Conservation (phyloP, 768 basidiomycete genomes). For the Macrolepiota albuminosa region DNA sequence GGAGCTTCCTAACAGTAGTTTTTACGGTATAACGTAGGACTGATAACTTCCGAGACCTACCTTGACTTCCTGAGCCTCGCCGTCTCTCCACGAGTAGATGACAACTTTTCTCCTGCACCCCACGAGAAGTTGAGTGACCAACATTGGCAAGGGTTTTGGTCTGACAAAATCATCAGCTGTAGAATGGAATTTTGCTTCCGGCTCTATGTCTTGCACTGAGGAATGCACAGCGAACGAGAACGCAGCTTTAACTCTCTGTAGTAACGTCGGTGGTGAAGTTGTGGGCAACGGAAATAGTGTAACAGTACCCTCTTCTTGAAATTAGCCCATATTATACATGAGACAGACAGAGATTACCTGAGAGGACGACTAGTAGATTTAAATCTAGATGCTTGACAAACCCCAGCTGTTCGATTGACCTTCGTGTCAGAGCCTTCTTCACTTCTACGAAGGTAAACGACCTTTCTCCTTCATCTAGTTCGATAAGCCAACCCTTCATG, state of each 20-base stretch:
- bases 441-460: constrained; percentile 48
- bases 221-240: constrained; percentile 79
- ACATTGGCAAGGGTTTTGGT: constrained; percentile 49
- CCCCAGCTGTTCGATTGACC: constrained; percentile 83
- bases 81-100: constrained; percentile 83
- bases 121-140: constrained; percentile 74
- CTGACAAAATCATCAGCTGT: constrained; percentile 24
- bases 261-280: constrained; percentile 62
- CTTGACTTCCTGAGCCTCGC: constrained; percentile 68
- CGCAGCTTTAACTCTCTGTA: constrained; percentile 75
- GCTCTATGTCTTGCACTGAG: constrained; percentile 41
- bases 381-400: constrained; percentile 81
- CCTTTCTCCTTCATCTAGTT: constrained; percentile 26
- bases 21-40: neutral
- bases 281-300: constrained; percentile 75
- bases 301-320: constrained; percentile 56
- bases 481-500: neutral
- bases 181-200: constrained; percentile 19
- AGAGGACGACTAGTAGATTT: constrained; percentile 80
- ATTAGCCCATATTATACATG: neutral
- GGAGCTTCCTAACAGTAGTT: constrained; percentile 59
- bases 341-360: constrained; percentile 45
- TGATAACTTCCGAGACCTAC: constrained; percentile 32
- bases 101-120: constrained; percentile 86
- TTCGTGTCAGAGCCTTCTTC: constrained; percentile 60